Base-by-base conservation (phyloP, 1,284 basidiomycete species). In the Volvariella surrecta region DNA sequence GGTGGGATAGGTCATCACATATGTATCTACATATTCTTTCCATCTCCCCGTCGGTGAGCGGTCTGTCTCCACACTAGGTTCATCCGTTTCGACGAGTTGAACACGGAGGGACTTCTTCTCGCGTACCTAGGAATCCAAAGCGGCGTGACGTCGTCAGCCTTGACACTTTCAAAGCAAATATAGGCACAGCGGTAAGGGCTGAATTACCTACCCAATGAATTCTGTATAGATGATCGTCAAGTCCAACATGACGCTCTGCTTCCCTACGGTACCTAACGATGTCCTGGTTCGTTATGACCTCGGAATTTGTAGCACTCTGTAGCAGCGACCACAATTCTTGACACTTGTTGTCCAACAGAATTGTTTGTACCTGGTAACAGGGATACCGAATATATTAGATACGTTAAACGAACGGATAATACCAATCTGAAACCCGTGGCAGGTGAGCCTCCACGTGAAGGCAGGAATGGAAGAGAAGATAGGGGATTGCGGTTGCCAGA, bases 141-240 rank as follows among this genome's bases (percentile, higher is more conserved):
- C 9, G 30, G 30, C 30, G 15, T 9, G 15, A 15, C 9, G 30
- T 31, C 9, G 30, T 31, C 9, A 9, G 30, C 30, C 30, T 9
- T 9, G 30, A 31, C 15, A 9, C 9, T 9, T 31, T 31, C 9
- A 31, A 31, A 31, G 15, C 9, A 31, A 9, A 9, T 15, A 31
- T 9, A 31, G 15, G 15, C 15, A 31, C 9, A 31, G 15, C 30
- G 30, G 30, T 9, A 9, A 15, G 30, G 9, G 30, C 30, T 35
- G 15, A 35, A 52, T 48, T 37, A 58, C 82, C 58, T 60, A 93
- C 90, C 87, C 91, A 97, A 71, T 93, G 88, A 32, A 98, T 69
- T 49, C 89, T 79, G 67, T 90, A 98, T 48, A 98, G 66, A 64
- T 89, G 86, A 58, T 98, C 94, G 51, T 97, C 94, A 45, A 80